Base-by-base conservation (phyloP, 108 stramenopile genomes). In the Chaetoceros tenuissimus region DNA sequence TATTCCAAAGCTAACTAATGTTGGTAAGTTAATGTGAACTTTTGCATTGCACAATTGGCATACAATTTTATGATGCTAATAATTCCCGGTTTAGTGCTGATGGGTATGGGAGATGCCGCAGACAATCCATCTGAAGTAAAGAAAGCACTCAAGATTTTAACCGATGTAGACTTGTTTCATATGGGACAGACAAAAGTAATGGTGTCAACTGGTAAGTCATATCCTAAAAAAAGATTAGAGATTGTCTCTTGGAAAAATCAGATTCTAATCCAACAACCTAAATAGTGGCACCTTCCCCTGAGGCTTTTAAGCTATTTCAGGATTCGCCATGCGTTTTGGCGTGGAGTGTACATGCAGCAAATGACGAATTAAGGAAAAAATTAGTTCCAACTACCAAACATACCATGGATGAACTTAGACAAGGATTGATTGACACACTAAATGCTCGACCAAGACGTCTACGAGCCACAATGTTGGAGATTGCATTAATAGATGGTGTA, bases 51-150 rank as follows among this genome's bases (percentile, higher is more conserved):
- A 24, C 48, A n/a, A n/a, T n/a, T n/a, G n/a, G n/a, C n/a, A n/a
- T n/a, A n/a, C n/a, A n/a, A n/a, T 69, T 48, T 61, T 59, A 0
- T 50, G 57, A n/a, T 16, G 62, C 1, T 49, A 61, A 10, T 76
- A 78, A 48, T 60, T 82, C 20, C n/a, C n/a, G n/a, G n/a, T n/a
- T n/a, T n/a, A n/a, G 94, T 95, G 0, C 93, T 92, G 51, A 95
- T 95, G 94, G 94, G 94, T 23, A 89, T 93, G 94, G 91, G 92
- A 3, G 89, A 94, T 59, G 81, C 91, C 1, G 68, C 78, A 7
- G 84, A 90, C 44, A 92, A 95, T 73, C 60, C 67, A 16, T 60
- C 78, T n/a, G 72, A 69, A 45, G 87, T 87, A 0, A 51, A 71
- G 8, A 52, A 31, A 13, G 92, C 88, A 3, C 64, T 73, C 10